Evolutionary conservation across 257 asterid genomes (phyloP).

Genomic region (Rauvolfia tetraphylla): DNA sequence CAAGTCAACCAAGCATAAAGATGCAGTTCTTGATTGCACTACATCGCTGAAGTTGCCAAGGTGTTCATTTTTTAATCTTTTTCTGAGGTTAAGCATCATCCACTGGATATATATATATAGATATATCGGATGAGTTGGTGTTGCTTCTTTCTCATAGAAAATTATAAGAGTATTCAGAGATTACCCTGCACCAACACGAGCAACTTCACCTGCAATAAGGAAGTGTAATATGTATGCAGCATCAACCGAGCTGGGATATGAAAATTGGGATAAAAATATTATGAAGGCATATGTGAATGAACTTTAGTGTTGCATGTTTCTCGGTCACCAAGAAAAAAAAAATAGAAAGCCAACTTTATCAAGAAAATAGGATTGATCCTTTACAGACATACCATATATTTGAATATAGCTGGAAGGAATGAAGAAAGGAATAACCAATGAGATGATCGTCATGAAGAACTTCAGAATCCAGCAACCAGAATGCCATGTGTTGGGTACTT

Average conservation of each 20-base stretch:
- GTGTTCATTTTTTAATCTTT: neutral
- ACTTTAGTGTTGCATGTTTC: neutral
- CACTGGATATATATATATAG: neutral
- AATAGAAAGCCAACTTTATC: neutral
- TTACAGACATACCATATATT: constrained; percentile 55
- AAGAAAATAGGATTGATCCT: neutral
- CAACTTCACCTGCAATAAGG: constrained; percentile 68
- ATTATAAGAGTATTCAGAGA: constrained; percentile 10
- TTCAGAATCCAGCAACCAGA: constrained; percentile 81
- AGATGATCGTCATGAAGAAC: constrained; percentile 41
- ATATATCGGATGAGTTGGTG: constrained; percentile 2
- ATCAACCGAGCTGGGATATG: neutral
- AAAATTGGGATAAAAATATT: neutral
- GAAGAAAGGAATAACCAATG: constrained; percentile 67
- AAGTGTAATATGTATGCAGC: neutral
- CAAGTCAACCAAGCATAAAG: neutral
- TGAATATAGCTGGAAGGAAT: constrained; percentile 66
- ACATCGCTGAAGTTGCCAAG: neutral
- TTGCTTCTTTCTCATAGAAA: neutral
- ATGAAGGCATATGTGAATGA: no score
- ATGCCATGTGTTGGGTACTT: constrained; percentile 69
- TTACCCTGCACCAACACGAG: constrained; percentile 99
- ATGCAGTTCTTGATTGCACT: neutral
- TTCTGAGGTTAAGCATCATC: neutral
- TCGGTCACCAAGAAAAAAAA: neutral